Evolutionary conservation across 805 yeast genomes (phyloP).

Genomic region (Lipomyces chichibuensis): DNA sequence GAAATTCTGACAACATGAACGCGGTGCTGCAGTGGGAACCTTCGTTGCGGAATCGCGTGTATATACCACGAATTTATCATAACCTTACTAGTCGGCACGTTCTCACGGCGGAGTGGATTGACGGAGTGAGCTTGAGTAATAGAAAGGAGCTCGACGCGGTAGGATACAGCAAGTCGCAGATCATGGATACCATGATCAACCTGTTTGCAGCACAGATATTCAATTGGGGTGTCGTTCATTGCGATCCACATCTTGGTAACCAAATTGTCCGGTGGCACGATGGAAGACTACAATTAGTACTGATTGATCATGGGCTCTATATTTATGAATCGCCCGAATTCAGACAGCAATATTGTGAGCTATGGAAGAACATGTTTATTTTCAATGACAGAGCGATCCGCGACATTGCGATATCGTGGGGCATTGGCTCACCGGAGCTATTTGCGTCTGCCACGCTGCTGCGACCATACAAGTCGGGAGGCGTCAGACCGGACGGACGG

Average conservation of each 20-base stretch:
- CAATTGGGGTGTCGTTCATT: conserved; percentile 68
- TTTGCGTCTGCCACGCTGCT: conserved; percentile 61
- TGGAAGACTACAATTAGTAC: conserved; percentile 46
- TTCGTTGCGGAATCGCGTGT: conserved; percentile 49
- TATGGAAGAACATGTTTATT: conserved; percentile 67
- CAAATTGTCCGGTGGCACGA: conserved; percentile 58
- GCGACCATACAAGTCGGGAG: conserved; percentile 47
- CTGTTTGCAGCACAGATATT: conserved; percentile 63
- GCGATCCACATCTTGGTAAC: conserved; percentile 85
- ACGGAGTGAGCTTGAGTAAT: conserved; percentile 63
- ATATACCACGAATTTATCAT: conserved; percentile 59
- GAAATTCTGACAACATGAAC: conserved; percentile 53
- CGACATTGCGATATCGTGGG: conserved; percentile 63
- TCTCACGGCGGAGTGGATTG: conserved; percentile 74
- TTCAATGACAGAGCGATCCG: conserved; percentile 54
- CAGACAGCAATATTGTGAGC: conserved; percentile 57
- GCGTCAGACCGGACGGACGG: conserved; percentile 29
- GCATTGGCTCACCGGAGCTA: conserved; percentile 65
- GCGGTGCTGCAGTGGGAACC: conserved; percentile 50
- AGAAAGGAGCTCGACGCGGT: conserved; percentile 49
- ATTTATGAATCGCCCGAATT: conserved; percentile 57
- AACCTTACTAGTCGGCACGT: conserved; percentile 55
- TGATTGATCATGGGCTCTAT: conserved; percentile 77
- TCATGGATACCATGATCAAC: conserved; percentile 57
- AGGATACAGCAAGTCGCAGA: conserved; percentile 46